phyloP scores from a whole-genome alignment of 768 basidiomycete species.

The Mycena capillaripes region DNA sequence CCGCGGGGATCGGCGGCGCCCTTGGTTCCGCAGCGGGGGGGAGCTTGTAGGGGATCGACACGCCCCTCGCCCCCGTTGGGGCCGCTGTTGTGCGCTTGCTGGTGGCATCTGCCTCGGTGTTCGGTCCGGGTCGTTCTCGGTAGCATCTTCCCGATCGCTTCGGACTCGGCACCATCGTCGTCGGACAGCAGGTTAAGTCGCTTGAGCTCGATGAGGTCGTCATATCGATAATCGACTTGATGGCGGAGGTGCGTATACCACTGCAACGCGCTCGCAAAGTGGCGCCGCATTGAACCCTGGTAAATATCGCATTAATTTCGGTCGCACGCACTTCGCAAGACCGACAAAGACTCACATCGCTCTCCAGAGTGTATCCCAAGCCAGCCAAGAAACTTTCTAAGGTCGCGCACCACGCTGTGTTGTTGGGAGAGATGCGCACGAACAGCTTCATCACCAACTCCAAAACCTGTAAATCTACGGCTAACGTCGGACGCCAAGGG shows the following conservation, averaged over 20 bases:
- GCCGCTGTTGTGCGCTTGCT: no score
- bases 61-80: no score
- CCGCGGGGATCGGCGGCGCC: no score
- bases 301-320: no score
- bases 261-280: background rate
- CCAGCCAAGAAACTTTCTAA: constrained; percentile 24
- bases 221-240: background rate
- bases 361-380: background rate
- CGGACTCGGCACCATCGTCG: background rate
- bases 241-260: constrained; percentile 12
- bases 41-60: no score
- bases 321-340: no score
- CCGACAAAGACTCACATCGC: background rate
- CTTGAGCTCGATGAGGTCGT: background rate
- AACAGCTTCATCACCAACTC: constrained; percentile 37
- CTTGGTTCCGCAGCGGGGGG: no score
- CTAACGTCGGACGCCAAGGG: constrained; percentile 40
- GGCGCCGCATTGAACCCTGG: background rate
- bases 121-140: background rate
- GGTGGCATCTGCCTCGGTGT: background rate
- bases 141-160: background rate
- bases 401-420: constrained; percentile 34
- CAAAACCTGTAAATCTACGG: constrained; percentile 42
- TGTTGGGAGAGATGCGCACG: constrained; percentile 37
- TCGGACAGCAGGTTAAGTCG: background rate